Conservation (phyloP, 768 basidiomycete genomes). For the Suillus weaverae region DNA sequence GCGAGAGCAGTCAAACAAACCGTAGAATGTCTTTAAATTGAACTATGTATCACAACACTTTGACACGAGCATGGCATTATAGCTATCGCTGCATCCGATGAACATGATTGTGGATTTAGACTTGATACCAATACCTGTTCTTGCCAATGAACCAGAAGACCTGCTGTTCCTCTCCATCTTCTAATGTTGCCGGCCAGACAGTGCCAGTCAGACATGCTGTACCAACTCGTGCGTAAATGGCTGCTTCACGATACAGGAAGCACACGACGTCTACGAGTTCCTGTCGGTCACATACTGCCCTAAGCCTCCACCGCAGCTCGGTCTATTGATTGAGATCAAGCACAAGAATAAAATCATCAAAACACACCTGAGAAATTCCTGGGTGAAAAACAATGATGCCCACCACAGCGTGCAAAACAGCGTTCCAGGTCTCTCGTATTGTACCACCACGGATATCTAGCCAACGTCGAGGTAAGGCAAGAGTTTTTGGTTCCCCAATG, state of each 20-base stretch:
- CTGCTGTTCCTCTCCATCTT: constrained; percentile 51
- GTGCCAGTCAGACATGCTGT: constrained; percentile 14
- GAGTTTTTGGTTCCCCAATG: constrained; percentile 43
- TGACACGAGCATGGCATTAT: background rate
- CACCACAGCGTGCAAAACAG: constrained; percentile 68
- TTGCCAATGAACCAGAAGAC: constrained; percentile 60
- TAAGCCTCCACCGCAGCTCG: constrained; percentile 71
- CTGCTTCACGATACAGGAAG: constrained; percentile 53
- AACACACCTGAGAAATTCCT: constrained; percentile 65
- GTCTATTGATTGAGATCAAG: constrained; percentile 38
- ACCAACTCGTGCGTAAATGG: constrained; percentile 37
- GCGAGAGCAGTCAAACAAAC: background rate
- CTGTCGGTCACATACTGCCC: constrained; percentile 72
- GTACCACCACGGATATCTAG: constrained; percentile 66
- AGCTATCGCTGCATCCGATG: background rate
- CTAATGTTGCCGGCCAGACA: constrained; percentile 38
- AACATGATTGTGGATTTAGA: constrained; percentile 32
- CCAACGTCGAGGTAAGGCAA: constrained; percentile 73
- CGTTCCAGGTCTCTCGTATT: constrained; percentile 65
- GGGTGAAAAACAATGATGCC: constrained; percentile 68
- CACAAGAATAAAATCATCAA: constrained; percentile 8
- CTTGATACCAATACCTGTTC: constrained; percentile 66
- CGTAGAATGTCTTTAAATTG: background rate
- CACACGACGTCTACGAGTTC: constrained; percentile 66
- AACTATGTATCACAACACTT: background rate